A percentile compares a stretch with the other conserved stretches of the same genome.
These are phyloP conservation scores for Mucor racemosus DNA, from an alignment of 371 early-diverging fungal genomes.

Conservation along the genomic window DNA sequence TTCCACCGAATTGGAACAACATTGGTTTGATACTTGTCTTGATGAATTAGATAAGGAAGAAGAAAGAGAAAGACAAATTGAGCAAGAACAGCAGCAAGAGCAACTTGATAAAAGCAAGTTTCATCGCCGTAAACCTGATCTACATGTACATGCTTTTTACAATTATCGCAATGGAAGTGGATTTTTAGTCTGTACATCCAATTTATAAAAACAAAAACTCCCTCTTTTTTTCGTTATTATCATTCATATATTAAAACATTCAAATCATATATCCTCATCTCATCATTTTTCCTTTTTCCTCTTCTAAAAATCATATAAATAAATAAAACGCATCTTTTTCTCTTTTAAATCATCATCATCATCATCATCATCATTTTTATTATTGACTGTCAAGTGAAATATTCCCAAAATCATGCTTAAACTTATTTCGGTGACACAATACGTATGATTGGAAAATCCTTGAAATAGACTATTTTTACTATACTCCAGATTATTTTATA, in stretches of 20 bases:
- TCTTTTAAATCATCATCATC: background rate
- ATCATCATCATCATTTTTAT: no score
- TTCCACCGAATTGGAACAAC: constrained; percentile 13
- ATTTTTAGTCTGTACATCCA: constrained; percentile 23
- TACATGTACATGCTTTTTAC: constrained; percentile 24
- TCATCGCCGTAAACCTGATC: constrained; percentile 3
- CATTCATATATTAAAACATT: background rate
- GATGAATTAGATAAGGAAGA: constrained; percentile 24
- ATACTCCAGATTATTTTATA: constrained; percentile 10
- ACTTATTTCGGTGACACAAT: no score
- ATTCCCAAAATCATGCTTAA: no score
- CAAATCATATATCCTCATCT: background rate
- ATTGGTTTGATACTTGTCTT: constrained; percentile 33
- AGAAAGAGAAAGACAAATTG: background rate
- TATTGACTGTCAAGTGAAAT: no score
- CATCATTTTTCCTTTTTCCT: no score
- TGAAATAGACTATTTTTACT: no score
- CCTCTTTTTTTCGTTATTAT: background rate
- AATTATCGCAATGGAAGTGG: constrained; percentile 21
- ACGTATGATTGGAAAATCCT: no score
- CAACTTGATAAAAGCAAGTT: background rate
- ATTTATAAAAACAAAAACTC: constrained; percentile 16
- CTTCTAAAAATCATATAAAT: no score
- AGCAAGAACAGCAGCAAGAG: constrained; percentile 2
- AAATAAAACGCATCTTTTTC: background rate